Evolutionary conservation across 2,329 filamentous ascomycete genomes (phyloP), one percentile per base, ranked within the genome.

Genomic region (Fusarium metavorans): DNA sequence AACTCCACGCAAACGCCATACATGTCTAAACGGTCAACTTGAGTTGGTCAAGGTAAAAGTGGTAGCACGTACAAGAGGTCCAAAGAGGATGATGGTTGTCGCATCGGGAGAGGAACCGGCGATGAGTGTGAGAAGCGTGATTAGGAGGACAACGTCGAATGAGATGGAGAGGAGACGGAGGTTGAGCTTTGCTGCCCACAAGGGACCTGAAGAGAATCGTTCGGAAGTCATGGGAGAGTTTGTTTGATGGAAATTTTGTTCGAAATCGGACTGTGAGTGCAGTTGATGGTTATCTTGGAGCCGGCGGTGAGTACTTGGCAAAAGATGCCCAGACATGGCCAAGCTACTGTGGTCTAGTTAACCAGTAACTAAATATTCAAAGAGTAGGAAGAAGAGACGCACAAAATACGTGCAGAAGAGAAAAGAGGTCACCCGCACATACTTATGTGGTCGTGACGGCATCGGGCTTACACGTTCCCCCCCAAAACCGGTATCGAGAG

Each of bases 111-210:
- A 20, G 18, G 66, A 57, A n/a, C 61, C 58, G 43, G 52, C 41
- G 20, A 27, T 43, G 23, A 73, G 41, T 3, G 64, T 8, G 10
- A 50, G 66, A 25, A 73, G 50, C 23, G 62, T 60, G 2, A 70
- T 37, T 6, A 73, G 50, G 32, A 73, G 66, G 20, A 73, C 20
- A n/a, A 35, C 23, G 9, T 66, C 57, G 35, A 73, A 41, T n/a
- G 66, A 73, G 16, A 73, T 43, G n/a, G 66, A 73, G 32, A 73
- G 67, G 25, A 73, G 50, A 16, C 70, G 66, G 27, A 73, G 52
- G 57, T 73, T 73, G 13, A 73, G 57, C 25, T 72, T 73, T 18
- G 54, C 45, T 10, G 58, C 61, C 66, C 61, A 64, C 32, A 70
- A 5, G 37, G 59, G 52, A 2, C 56, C 66, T 16, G 45, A 20